phyloP scores from a whole-genome alignment of 2,329 filamentous ascomycete genomes.

The Furcasterigmium sp. region DNA sequence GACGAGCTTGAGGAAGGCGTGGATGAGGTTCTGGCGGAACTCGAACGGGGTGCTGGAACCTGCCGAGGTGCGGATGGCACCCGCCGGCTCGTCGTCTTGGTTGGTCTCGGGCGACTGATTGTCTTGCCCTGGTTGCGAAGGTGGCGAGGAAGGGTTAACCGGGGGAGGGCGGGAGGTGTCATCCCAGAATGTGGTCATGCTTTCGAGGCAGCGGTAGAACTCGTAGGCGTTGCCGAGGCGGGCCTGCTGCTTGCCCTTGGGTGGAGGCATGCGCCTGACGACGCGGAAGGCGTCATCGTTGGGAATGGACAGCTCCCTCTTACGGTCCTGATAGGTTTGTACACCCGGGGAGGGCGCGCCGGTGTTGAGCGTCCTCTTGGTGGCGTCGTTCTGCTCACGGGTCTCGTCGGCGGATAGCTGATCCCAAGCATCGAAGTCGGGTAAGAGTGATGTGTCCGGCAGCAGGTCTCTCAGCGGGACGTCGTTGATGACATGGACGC shows the following conservation, averaged over 20 bases:
- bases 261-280: slow-evolving; percentile 51
- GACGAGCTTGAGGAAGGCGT: slow-evolving; percentile 58
- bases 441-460: slow-evolving; percentile 47
- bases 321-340: slow-evolving; percentile 53
- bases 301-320: slow-evolving; percentile 47
- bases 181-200: slow-evolving; percentile 56
- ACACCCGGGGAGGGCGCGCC: slow-evolving; percentile 52
- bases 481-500: slow-evolving; percentile 49
- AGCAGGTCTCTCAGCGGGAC: slow-evolving; percentile 43
- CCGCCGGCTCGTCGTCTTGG: slow-evolving; percentile 3
- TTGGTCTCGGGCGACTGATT: slow-evolving; percentile 5
- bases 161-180: slow-evolving; percentile 39
- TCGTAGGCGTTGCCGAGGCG: slow-evolving; percentile 60
- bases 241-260: slow-evolving; percentile 45
- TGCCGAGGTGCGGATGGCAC: slow-evolving; percentile 33
- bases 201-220: slow-evolving; percentile 59
- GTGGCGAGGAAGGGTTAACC: slow-evolving; percentile 19
- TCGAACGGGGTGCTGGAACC: slow-evolving; percentile 55
- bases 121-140: slow-evolving; percentile 24
- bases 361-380: slow-evolving; percentile 44
- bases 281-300: slow-evolving; percentile 58
- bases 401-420: slow-evolving; percentile 43
- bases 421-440: slow-evolving; percentile 49
- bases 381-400: slow-evolving; percentile 39
- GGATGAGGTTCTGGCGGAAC: slow-evolving; percentile 50